A percentile compares a stretch with the other conserved stretches of the same genome.
These are phyloP conservation scores for Prunus armeniaca DNA, from an alignment of 306 rosid species.

Conservation along the genomic window DNA sequence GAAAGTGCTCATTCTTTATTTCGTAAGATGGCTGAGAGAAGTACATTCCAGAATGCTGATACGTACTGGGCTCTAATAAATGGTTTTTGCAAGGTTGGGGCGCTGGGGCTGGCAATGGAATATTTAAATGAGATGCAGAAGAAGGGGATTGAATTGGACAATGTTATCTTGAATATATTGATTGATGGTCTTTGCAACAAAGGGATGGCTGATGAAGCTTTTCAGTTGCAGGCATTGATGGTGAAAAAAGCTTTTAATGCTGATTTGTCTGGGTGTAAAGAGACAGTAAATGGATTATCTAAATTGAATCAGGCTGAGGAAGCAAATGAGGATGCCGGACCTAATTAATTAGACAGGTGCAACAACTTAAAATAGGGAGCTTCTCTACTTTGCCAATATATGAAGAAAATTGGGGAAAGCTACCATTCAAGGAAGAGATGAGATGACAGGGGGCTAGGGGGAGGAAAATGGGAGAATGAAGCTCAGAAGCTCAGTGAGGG, in stretches of 20 bases:
- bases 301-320: constrained; percentile 7
- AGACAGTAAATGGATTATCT: constrained; percentile 12
- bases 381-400: background rate
- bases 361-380: constrained; percentile 1
- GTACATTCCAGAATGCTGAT: background rate
- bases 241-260: background rate
- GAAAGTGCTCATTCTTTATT: constrained; percentile 20
- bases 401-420: background rate
- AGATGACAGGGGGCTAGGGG: background rate
- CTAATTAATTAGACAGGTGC: background rate
- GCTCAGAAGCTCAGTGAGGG: background rate
- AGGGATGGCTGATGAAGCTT: constrained; percentile 27
- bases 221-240: constrained; percentile 23
- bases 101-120: constrained; percentile 23
- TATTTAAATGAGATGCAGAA: constrained; percentile 23
- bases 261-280: constrained; percentile 1
- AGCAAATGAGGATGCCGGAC: background rate
- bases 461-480: background rate
- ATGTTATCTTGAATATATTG: constrained; percentile 10
- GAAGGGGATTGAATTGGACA: constrained; percentile 14
- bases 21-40: constrained; percentile 31
- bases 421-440: background rate
- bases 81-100: constrained; percentile 29
- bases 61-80: constrained; percentile 17
- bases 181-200: constrained; percentile 16